Evolutionary conservation across 1,284 basidiomycete species (phyloP).

Genomic region (Irpex sp.): DNA sequence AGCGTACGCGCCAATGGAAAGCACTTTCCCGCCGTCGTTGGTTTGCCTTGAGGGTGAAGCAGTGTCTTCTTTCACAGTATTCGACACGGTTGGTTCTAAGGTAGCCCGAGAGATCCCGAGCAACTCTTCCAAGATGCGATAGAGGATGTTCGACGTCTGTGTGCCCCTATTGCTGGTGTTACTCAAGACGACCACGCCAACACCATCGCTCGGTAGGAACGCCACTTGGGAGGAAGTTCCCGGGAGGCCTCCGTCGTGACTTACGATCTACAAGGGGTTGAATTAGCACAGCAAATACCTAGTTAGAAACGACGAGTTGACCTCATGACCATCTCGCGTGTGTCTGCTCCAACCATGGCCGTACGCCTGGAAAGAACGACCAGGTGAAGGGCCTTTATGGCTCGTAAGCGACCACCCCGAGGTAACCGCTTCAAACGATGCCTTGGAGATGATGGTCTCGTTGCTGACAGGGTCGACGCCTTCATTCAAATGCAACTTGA

Average conservation of each 20-base stretch:
- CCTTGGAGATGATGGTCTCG: constrained; percentile 32
- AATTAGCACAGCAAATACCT: neutral
- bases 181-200: constrained; percentile 33
- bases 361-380: constrained; percentile 27
- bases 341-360: constrained; percentile 37
- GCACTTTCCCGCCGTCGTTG: neutral
- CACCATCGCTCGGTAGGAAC: constrained; percentile 18
- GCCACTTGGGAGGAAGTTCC: constrained; percentile 31
- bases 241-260: constrained; percentile 35
- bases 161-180: constrained; percentile 23
- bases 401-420: constrained; percentile 23
- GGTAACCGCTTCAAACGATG: constrained; percentile 33
- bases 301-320: constrained; percentile 4
- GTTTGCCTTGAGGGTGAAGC: neutral
- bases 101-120: neutral
- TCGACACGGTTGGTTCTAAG: neutral
- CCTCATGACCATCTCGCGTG: constrained; percentile 35
- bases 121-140: neutral
- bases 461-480: constrained; percentile 38
- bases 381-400: neutral
- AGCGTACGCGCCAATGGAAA: constrained; percentile 6
- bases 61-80: no score
- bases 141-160: neutral
- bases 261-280: constrained; percentile 24
- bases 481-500: constrained; percentile 36